Evolutionary conservation across 768 basidiomycete genomes (phyloP).

Genomic region (Lyophyllum decastes): DNA sequence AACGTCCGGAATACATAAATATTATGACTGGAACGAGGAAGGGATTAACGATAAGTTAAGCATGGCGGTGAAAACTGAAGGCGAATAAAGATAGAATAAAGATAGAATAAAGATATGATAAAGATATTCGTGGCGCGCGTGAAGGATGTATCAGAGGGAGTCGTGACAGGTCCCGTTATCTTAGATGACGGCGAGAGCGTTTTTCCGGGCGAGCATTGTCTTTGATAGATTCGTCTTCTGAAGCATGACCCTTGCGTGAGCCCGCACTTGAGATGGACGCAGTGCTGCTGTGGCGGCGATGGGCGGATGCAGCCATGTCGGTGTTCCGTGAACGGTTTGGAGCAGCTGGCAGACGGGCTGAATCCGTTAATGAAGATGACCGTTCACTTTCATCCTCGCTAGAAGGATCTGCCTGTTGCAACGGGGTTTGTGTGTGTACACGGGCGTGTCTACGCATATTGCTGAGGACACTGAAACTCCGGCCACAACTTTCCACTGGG

Average conservation of each 20-base stretch:
- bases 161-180: constrained; percentile 3
- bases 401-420: constrained; percentile 37
- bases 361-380: constrained; percentile 23
- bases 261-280: constrained; percentile 42
- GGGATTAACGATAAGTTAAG: background rate
- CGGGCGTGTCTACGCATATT: constrained; percentile 89
- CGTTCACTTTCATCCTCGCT: constrained; percentile 48
- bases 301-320: constrained; percentile 22
- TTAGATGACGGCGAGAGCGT: constrained; percentile 27
- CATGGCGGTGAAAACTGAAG: background rate
- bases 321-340: constrained; percentile 3
- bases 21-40: background rate
- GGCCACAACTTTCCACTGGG: constrained; percentile 73
- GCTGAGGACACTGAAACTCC: constrained; percentile 83
- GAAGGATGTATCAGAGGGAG: background rate
- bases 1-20: background rate
- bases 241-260: constrained; percentile 40
- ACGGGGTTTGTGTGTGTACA: constrained; percentile 48
- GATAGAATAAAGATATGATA: constrained; percentile 8
- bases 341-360: constrained; percentile 5
- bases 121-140: background rate
- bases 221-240: constrained; percentile 31
- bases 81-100: constrained; percentile 14
- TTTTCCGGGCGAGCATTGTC: constrained; percentile 31
- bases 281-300: constrained; percentile 38